Conservation (phyloP, 306 rosid genomes). For the Cyamopsis tetragonoloba region DNA sequence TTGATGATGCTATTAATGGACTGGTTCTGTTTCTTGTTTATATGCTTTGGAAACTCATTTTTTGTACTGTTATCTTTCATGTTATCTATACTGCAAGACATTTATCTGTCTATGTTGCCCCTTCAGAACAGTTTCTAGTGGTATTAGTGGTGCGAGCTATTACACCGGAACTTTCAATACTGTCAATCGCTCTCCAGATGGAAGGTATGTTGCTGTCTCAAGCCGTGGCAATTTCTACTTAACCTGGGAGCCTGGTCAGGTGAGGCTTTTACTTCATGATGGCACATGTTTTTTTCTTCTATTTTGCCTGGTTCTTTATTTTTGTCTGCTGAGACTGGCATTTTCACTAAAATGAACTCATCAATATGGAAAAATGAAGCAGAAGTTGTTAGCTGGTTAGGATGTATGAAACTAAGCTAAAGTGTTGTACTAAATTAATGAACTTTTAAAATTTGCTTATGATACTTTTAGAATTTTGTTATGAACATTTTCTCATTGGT, state of each 20-base stretch:
- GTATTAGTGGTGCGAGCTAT: slow-evolving; percentile 97
- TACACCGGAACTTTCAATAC: slow-evolving; percentile 92
- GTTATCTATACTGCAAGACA: slow-evolving; percentile 15
- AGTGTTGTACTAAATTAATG: slow-evolving; percentile 1
- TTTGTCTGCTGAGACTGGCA: neutral
- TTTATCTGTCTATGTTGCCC: slow-evolving; percentile 40
- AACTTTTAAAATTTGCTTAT: neutral
- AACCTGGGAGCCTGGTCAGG: slow-evolving; percentile 99
- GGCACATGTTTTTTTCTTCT: slow-evolving; percentile 9
- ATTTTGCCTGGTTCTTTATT: slow-evolving; percentile 11
- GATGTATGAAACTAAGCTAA: neutral
- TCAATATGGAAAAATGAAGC: neutral
- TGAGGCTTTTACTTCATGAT: slow-evolving; percentile 29
- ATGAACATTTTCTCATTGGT: neutral
- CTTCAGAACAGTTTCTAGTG: slow-evolving; percentile 99
- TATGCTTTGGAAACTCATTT: neutral
- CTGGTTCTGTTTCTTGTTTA: neutral
- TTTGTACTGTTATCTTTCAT: neutral
- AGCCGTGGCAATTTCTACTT: slow-evolving; percentile 97
- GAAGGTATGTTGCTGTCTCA: slow-evolving; percentile 92
- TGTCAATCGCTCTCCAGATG: slow-evolving; percentile 91
- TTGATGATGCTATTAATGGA: neutral
- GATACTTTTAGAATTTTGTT: neutral
- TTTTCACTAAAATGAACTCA: slow-evolving; percentile 11
- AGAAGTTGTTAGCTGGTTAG: neutral